Base-by-base conservation (phyloP, 345 rosid species). In the Ailanthus altissimus region DNA sequence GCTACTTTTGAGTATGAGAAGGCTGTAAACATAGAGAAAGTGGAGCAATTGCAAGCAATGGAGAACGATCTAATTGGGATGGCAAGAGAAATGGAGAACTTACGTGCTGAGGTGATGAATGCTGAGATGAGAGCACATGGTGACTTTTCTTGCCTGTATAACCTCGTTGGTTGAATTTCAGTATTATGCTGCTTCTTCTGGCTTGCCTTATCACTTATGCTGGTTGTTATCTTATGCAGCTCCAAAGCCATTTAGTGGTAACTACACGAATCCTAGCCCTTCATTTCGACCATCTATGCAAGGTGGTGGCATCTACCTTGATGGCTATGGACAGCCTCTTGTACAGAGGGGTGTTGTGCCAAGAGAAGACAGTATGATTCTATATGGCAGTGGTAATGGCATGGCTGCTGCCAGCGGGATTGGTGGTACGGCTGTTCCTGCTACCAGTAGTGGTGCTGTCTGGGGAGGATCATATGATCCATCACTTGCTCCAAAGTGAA, bases 31-130 rank as follows among this genome's bases (percentile, higher is more conserved):
- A 76, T 91, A 57, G 92, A 84, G 75, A 86, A 81, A 80, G 95
- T 90, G 81, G 81, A 58, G 80, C 87, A 87, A 72, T 54, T 94
- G 85, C 86, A 84, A 83, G 86, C 83, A 16, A 87, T 76, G 91
- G 98, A 94, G 84, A 86, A 83, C 45, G 83, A 81, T 67, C 84
- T 93, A 28, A 86, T 88, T 36, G 88, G 81, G 69, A 89, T 89
- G 79, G 97, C 90, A 46, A 87, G 86, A 79, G 88, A 87, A 78
- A 83, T 90, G 70, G 98, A 93, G 81, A 88, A 79, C 54, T 77
- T 94, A 67, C 86, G 81, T 18, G 80, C 84, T 60, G 91, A 88
- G 72, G 85, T 90, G 68, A 60, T 64, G 77, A 84, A 78, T 50
- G 83, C 88, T 3, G 86, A 84, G 75, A 87, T 64, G 76, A 82